Evolutionary conservation across 352 stramenopile genomes (phyloP).

Genomic region (Thraustochytrium sp.): DNA sequence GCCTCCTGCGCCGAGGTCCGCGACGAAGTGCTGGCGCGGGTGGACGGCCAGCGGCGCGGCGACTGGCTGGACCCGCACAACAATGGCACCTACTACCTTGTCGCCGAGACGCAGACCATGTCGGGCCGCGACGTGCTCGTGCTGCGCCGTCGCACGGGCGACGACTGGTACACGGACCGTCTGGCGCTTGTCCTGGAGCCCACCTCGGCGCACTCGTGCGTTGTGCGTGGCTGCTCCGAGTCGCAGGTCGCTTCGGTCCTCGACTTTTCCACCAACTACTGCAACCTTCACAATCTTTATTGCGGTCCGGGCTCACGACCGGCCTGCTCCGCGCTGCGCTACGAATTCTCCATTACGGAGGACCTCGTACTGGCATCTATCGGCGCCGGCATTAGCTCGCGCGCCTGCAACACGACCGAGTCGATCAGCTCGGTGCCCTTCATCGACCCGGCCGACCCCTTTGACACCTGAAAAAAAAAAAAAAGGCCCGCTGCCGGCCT

Average conservation of each 20-base stretch:
- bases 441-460: not conserved
- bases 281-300: slow-evolving; percentile 52
- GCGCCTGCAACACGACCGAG: not conserved
- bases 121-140: not conserved
- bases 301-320: not conserved
- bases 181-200: slow-evolving; percentile 40
- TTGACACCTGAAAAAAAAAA: too few relatives aligned
- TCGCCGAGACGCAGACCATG: not conserved
- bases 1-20: slow-evolving; percentile 39
- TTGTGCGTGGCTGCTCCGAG: slow-evolving; percentile 47
- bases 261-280: slow-evolving; percentile 53
- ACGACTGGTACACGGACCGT: slow-evolving; percentile 52
- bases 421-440: not conserved
- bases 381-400: not conserved
- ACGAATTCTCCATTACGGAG: not conserved
- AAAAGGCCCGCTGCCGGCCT: too few relatives aligned
- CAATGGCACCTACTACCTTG: slow-evolving; percentile 44
- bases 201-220: not conserved
- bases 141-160: slow-evolving; percentile 37
- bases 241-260: slow-evolving; percentile 46
- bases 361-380: not conserved
- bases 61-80: slow-evolving; percentile 50
- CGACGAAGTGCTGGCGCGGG: slow-evolving; percentile 43
- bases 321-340: not conserved
- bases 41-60: not conserved